phyloP scores from a whole-genome alignment of 148 eudicot species.

The Rhododendron williamsianum region DNA sequence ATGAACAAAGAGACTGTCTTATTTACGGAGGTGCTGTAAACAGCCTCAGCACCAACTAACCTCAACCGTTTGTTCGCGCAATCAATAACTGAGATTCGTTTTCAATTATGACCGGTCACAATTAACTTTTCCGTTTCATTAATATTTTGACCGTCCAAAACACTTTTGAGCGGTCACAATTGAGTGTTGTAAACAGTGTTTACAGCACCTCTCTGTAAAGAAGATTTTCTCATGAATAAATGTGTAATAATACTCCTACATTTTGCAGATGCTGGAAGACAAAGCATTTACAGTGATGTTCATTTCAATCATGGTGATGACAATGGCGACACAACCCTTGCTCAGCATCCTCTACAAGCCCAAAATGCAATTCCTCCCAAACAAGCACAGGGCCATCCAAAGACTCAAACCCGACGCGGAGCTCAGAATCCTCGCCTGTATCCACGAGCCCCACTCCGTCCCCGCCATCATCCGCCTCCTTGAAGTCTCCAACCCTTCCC shows the following conservation, averaged over 20 bases:
- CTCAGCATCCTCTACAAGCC: constrained; percentile 12
- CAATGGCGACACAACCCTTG: constrained; percentile 16
- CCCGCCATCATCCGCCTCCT: constrained; percentile 15
- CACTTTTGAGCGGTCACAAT: no score
- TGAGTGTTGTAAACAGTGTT: no score
- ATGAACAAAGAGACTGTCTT: background rate
- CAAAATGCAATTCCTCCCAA: background rate
- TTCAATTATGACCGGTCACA: no score
- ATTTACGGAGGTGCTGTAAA: no score
- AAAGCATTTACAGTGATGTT: constrained; percentile 12
- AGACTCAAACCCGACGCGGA: constrained; percentile 11
- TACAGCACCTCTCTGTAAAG: no score
- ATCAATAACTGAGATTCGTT: no score
- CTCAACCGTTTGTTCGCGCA: no score
- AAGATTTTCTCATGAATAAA: background rate
- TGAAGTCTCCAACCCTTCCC: constrained; percentile 12
- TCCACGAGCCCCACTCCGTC: constrained; percentile 15
- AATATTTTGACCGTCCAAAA: no score
- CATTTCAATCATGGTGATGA: constrained; percentile 19
- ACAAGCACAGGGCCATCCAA: constrained; percentile 15
- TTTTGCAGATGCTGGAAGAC: constrained; percentile 13
- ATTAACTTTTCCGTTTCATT: no score
- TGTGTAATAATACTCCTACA: no score
- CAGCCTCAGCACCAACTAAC: no score
- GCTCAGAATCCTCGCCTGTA: constrained; percentile 10